Percentiles rank a stretch among this genome's conserved stretches.
Conservation (phyloP, 805 yeast genomes). For the Ogataea salicorniae region DNA sequence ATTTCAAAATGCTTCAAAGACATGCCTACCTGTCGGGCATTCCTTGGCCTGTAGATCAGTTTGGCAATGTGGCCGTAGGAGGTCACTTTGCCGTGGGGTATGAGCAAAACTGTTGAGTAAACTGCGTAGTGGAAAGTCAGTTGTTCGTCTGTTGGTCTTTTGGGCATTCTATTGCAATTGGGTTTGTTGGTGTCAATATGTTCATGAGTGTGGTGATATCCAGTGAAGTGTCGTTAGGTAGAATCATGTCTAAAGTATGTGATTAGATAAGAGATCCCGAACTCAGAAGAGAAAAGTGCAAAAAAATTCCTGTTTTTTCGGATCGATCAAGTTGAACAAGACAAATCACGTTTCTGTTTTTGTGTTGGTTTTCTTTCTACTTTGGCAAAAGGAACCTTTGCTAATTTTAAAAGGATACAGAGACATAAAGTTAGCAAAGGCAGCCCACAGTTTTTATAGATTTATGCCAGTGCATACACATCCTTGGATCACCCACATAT, state of each 20-base stretch:
- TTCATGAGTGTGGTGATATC: no score
- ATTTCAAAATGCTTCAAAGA: conserved; percentile 53
- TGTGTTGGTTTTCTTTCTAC: no score
- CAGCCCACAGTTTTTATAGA: no score
- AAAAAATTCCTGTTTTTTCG: no score
- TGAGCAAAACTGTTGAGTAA: conserved; percentile 43
- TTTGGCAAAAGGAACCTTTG: no score
- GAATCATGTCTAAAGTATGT: neutral
- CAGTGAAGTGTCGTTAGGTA: neutral
- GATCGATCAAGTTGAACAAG: no score
- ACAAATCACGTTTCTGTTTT: no score
- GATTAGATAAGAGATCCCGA: neutral
- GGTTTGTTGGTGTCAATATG: neutral
- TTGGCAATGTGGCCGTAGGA: conserved; percentile 74
- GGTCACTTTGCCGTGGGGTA: conserved; percentile 63
- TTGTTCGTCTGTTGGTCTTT: conserved; percentile 30
- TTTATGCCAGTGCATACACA: no score
- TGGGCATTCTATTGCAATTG: conserved; percentile 33
- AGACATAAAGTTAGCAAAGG: no score
- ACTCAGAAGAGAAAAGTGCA: neutral
- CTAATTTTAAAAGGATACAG: no score
- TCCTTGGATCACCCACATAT: no score
- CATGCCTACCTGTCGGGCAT: conserved; percentile 71
- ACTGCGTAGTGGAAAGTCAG: conserved; percentile 52
- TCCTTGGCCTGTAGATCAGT: conserved; percentile 54